Percentiles rank a stretch among this genome's conserved stretches.
phyloP scores from a whole-genome alignment of 169 alveolate genomes.

The Plasmodium yoelii region DNA sequence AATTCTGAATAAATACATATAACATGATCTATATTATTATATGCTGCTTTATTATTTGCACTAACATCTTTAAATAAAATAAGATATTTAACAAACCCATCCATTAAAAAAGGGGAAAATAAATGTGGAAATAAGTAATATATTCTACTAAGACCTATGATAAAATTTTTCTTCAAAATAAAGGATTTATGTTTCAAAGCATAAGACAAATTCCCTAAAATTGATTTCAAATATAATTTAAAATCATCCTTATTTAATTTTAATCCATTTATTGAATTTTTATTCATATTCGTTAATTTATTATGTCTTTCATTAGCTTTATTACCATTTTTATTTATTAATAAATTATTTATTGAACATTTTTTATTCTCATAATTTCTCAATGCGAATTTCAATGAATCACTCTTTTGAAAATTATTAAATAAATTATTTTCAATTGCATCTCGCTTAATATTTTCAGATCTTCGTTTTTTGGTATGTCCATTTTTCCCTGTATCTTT shows the following conservation, averaged over 20 bases:
- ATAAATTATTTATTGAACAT: constrained; percentile 14
- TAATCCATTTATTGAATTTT: background rate
- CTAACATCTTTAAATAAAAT: constrained; percentile 9
- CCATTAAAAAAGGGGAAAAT: constrained; percentile 30
- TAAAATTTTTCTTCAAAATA: constrained; percentile 33
- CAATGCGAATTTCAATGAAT: background rate
- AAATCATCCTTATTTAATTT: constrained; percentile 60
- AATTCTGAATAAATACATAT: constrained; percentile 21
- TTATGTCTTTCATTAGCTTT: background rate
- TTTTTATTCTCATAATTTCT: background rate
- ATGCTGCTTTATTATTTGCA: background rate
- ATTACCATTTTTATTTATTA: constrained; percentile 10
- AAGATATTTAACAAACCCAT: constrained; percentile 50
- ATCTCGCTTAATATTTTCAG: background rate
- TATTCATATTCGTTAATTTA: constrained; percentile 25
- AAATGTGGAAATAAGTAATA: constrained; percentile 56
- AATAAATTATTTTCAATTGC: background rate
- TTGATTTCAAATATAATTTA: constrained; percentile 32
- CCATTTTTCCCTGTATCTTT: constrained; percentile 14
- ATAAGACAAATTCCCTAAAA: constrained; percentile 48
- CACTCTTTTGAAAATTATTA: background rate
- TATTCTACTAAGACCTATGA: constrained; percentile 63
- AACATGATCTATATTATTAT: constrained; percentile 36
- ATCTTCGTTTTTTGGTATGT: background rate
- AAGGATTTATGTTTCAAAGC: constrained; percentile 40